These are phyloP conservation scores for Cystobasidium slooffiae DNA, from an alignment of 1,284 basidiomycete species.

Conservation along the genomic window DNA sequence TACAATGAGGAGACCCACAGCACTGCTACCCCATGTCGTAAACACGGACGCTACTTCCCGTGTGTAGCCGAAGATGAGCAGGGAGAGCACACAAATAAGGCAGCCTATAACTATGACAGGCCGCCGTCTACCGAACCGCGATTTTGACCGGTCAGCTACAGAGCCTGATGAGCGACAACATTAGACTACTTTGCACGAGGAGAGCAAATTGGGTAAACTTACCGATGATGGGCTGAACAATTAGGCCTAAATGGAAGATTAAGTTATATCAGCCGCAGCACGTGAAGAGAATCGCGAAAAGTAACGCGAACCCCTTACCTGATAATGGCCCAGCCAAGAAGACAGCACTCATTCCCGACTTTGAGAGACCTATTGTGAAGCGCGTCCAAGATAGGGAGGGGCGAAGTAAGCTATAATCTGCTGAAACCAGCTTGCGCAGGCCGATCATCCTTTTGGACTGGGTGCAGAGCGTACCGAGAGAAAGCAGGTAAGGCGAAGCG, in stretches of 20 bases:
- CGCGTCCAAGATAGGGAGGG: neutral
- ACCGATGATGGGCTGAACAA: conserved; percentile 57
- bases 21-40: conserved; percentile 38
- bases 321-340: conserved; percentile 52
- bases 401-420: neutral
- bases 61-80: conserved; percentile 56
- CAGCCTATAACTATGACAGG: conserved; percentile 56
- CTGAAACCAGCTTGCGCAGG: too few species aligned
- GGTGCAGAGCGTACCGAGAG: conserved; percentile 46
- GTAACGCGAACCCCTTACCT: conserved; percentile 8
- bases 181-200: neutral
- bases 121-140: conserved; percentile 55
- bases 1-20: conserved; percentile 38
- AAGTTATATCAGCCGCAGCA: neutral
- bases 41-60: conserved; percentile 52
- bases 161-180: conserved; percentile 48
- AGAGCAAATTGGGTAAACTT: neutral
- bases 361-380: conserved; percentile 30
- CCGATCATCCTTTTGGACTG: neutral
- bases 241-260: conserved; percentile 37
- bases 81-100: conserved; percentile 52
- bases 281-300: neutral
- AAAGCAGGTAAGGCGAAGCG: conserved; percentile 52
- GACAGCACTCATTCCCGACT: conserved; percentile 56
- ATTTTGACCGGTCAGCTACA: conserved; percentile 56